These are phyloP conservation scores for Ophiostoma triangulosporum DNA, from an alignment of 2,329 filamentous ascomycete species.

Conservation along the genomic window DNA sequence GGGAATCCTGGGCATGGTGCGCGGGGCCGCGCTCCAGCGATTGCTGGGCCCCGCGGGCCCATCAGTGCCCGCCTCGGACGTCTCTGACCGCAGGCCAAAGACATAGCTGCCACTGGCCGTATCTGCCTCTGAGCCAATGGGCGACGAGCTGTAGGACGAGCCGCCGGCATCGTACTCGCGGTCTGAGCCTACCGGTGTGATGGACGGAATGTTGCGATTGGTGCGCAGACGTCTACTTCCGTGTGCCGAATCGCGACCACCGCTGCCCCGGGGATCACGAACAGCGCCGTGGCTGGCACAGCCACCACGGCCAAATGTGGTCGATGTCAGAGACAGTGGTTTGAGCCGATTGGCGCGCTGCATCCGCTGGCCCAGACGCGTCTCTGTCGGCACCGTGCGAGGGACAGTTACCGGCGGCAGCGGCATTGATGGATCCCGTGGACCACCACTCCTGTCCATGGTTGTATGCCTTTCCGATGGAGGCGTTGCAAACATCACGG, in stretches of 20 bases:
- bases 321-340: background rate
- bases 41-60: background rate
- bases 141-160: constrained; percentile 13
- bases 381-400: background rate
- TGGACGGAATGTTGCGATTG: background rate
- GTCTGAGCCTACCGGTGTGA: background rate
- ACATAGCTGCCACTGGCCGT: background rate
- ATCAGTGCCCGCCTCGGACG: background rate
- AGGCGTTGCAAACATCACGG: background rate
- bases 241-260: no score
- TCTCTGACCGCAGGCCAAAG: background rate
- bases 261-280: background rate
- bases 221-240: background rate
- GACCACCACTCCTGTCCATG: background rate
- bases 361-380: background rate
- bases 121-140: constrained; percentile 4
- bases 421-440: background rate
- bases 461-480: background rate
- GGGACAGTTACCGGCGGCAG: background rate
- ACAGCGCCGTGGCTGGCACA: background rate
- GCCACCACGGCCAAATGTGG: background rate
- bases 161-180: constrained; percentile 10
- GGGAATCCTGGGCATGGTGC: background rate
- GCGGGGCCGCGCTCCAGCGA: background rate
- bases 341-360: background rate